Base-by-base conservation (phyloP, 2,329 filamentous ascomycete species). In the Diaporthe destruens region DNA sequence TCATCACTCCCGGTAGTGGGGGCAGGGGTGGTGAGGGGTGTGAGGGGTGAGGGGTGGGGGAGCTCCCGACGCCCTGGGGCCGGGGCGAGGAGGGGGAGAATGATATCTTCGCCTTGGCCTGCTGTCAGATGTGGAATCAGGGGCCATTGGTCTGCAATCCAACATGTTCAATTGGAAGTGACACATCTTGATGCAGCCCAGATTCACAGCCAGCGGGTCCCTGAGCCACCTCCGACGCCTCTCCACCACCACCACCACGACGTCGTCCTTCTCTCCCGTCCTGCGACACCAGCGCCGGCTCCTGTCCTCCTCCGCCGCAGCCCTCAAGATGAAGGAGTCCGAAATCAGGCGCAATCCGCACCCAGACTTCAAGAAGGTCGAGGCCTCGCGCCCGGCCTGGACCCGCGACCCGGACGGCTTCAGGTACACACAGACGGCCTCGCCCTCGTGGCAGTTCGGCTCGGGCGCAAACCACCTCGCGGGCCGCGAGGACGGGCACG, bases 361-460 rank as follows among this genome's bases (percentile, higher is more conserved):
- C 81, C 88, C 88, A 2, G 91, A 96, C 84, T 96, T 96, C 85
- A 93, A 94, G 79, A 82, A 84, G 25, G 90, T 94, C 71, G 91
- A 96, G 83, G 86, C 86, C 53, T 87, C 87, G 12, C 90, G 93
- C 6, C 88, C 90, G 0, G 84, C 87, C 72, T 95, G 88, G 83
- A 85, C 91, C 77, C 75, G 80, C 20, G 72, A 79, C 7, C 78
- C 83, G 20, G 61, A 65, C 11, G 75, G 79, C 66, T 89, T 90
- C 79, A 85, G 82, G 73, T 89, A 86, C 81, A 92, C 88, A 25
- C 87, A 94, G 79, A 91, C 92, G 1, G 84, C 86, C n/a, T 82
- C 87, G 25, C 90, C 93, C 0, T 79, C 83, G 56, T 95, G 93
- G 93, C 85, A 85, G 51, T 86, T 87, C 72, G 93, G 93, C 71